Evolutionary conservation across 768 basidiomycete species (phyloP).

Genomic region (Lentinus brumalis): DNA sequence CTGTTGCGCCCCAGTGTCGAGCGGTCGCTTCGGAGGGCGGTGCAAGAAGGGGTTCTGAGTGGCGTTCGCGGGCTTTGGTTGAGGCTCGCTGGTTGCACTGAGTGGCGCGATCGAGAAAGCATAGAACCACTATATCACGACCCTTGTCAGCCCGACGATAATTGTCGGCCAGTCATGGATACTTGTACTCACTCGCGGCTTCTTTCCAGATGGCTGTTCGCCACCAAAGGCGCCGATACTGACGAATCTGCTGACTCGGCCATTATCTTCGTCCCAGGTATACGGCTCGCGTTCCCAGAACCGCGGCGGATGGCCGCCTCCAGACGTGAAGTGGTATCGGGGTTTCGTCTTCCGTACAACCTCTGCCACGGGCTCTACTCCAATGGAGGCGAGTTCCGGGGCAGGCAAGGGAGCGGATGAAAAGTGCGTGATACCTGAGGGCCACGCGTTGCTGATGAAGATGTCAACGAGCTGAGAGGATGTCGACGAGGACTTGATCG

Average conservation of each 20-base stretch:
- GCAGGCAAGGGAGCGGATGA: conserved; percentile 51
- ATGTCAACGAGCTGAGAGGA: conserved; percentile 76
- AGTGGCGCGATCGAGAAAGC: conserved; percentile 82
- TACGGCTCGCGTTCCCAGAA: conserved; percentile 98
- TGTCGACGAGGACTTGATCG: conserved; percentile 62
- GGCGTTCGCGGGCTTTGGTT: conserved; percentile 56
- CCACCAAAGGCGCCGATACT: conserved; percentile 88
- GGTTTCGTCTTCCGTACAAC: conserved; percentile 69
- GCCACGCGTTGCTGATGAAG: conserved; percentile 80
- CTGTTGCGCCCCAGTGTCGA: conserved; percentile 56
- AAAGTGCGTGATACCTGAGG: conserved; percentile 61
- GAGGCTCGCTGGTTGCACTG: conserved; percentile 36
- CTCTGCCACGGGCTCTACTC: conserved; percentile 65
- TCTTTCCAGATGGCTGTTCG: conserved; percentile 60
- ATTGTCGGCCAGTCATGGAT: not conserved
- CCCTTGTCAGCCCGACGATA: not conserved
- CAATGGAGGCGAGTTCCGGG: conserved; percentile 45
- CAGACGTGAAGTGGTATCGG: conserved; percentile 83
- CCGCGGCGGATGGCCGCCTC: conserved; percentile 60
- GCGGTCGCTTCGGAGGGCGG: conserved; percentile 53
- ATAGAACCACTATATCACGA: conserved; percentile 83
- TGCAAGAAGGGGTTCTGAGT: conserved; percentile 70
- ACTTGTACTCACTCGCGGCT: conserved; percentile 69
- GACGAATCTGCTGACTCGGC: conserved; percentile 76
- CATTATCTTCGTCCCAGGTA: conserved; percentile 73